A percentile compares a stretch with the other conserved stretches of the same genome.
These are phyloP conservation scores for Cochlearia excelsa DNA, from an alignment of 345 rosid genomes.

Conservation along the genomic window DNA sequence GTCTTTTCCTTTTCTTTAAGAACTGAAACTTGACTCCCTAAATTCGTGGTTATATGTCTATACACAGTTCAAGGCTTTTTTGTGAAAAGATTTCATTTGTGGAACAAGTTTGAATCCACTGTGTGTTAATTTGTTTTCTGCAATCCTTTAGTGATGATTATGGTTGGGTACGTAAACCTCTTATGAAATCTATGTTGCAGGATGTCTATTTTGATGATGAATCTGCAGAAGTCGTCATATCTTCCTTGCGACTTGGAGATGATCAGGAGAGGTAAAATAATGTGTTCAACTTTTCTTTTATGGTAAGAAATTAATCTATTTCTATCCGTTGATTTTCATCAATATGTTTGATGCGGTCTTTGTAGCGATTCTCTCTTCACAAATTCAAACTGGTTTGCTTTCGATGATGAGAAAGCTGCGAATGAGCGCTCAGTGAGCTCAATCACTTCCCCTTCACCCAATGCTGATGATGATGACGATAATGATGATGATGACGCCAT, in stretches of 20 bases:
- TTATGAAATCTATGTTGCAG: slow-evolving; percentile 44
- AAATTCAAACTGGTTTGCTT: slow-evolving; percentile 91
- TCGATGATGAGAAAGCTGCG: slow-evolving; percentile 63
- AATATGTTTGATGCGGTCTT: slow-evolving; percentile 15
- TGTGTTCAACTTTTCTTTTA: background rate
- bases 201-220: slow-evolving; percentile 98
- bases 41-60: too few species aligned
- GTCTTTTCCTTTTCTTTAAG: background rate
- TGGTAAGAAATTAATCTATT: background rate
- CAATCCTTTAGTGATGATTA: slow-evolving; percentile 6
- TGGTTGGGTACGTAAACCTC: slow-evolving; percentile 23
- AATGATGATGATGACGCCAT: slow-evolving; percentile 41
- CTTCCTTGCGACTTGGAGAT: slow-evolving; percentile 89
- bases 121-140: too few species aligned
- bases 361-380: slow-evolving; percentile 79
- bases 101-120: too few species aligned
- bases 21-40: background rate
- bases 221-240: slow-evolving; percentile 95
- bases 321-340: background rate
- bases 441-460: slow-evolving; percentile 62
- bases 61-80: too few species aligned
- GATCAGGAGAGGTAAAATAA: slow-evolving; percentile 73
- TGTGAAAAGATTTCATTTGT: too few species aligned
- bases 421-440: slow-evolving; percentile 38
- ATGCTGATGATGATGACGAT: slow-evolving; percentile 45